Percentiles rank a stretch among this genome's conserved stretches.
Evolutionary conservation across 495 filamentous ascomycete species (phyloP).

Genomic region (Tuber borchii): DNA sequence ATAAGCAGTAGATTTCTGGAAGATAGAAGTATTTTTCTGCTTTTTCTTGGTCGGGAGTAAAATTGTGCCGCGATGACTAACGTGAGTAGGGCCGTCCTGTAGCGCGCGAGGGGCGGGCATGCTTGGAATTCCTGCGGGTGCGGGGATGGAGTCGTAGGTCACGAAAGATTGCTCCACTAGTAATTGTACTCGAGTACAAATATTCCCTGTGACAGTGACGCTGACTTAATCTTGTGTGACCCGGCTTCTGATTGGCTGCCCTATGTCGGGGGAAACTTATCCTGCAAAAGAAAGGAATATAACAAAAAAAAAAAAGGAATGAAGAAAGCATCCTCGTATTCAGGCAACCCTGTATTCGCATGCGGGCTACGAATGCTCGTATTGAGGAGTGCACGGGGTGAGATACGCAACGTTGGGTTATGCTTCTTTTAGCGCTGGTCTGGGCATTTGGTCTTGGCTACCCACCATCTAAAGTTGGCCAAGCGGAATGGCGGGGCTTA

Average conservation of each 20-base stretch:
- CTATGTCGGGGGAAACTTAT: not conserved
- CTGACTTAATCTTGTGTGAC: not conserved
- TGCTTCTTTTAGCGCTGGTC: not conserved
- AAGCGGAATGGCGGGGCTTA: not conserved
- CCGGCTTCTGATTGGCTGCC: not conserved
- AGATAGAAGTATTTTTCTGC: not conserved
- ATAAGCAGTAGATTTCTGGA: not conserved
- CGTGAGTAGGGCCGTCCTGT: not conserved
- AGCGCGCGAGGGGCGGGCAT: not conserved
- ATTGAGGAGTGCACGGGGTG: not conserved
- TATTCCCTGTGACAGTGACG: not conserved
- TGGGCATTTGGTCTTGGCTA: not conserved
- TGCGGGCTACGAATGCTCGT: not conserved
- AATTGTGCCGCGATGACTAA: not conserved
- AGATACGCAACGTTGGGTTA: not conserved
- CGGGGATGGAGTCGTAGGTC: not conserved
- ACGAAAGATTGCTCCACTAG: not conserved
- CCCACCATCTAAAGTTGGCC: not conserved
- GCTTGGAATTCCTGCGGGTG: not conserved
- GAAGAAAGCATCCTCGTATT: not conserved
- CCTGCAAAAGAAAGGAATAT: not conserved
- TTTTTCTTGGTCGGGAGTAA: not conserved
- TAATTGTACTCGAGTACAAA: too few species aligned
- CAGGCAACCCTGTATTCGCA: not conserved
- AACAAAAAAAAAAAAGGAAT: not conserved